Evolutionary conservation across 768 basidiomycete genomes (phyloP), one percentile per base, ranked within the genome.

Genomic region (Tulasnella sp.): DNA sequence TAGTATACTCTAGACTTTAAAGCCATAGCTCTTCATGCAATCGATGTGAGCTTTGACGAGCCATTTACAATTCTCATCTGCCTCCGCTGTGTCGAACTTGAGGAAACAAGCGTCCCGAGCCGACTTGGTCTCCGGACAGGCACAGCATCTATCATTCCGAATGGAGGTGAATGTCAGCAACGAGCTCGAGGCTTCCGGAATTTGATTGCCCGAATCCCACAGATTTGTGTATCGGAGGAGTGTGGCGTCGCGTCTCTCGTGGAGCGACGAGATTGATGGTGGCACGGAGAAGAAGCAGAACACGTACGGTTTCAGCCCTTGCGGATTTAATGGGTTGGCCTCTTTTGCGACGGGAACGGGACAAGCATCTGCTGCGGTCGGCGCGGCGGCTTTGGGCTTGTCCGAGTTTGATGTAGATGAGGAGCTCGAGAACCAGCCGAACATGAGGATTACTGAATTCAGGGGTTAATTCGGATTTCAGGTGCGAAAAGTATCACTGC

Each of bases 81-180:
- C 90, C 72, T 87, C 86, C 26, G 84, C 80, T 4, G 84, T 77
- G 74, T 89, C 89, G 76, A 85, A 86, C 72, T 87, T 86, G 74
- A 98, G 83, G 84, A 97, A 98, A 81, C 97, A 99, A 75, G 95
- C 89, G 80, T 99, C 97, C 12, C 97, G 86, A n/a, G 85, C 85
- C 1, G 89, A 86, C 80, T 98, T 98, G 2, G 95, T 96, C 76
- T 94, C 85, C 1, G 94, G 95, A 78, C 96, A 98, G 52, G 95
- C 96, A 78, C 96, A 98, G 77, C 96, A 98, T 77, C 96, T 98
- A 74, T n/a, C 16, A 7, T 40, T 26, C 66, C 35, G 67, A 34
- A 9, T 5, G 17, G 5, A 29, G 19, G 8, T 32, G 34, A 22
- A n/a, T 59, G 52, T 62, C 40, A 67, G 37, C 22, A 39, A n/a